Evolutionary conservation across 805 yeast species (phyloP), one percentile per base, ranked within the genome.

Genomic region (Candida verbasci): DNA sequence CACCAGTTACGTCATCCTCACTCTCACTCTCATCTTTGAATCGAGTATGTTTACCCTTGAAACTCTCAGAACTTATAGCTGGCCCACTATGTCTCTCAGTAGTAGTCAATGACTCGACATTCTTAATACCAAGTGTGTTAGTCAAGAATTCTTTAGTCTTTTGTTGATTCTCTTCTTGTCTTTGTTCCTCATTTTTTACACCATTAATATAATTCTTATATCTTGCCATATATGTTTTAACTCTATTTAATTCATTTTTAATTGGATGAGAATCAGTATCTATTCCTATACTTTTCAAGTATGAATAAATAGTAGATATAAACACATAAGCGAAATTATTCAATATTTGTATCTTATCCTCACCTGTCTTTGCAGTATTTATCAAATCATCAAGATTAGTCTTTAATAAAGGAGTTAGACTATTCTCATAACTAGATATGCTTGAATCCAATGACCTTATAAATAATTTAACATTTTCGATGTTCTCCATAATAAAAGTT

Each of bases 171-270:
- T 55, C 43, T n/a, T 38, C 36, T 7, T 35, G 18, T n/a, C 50
- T 48, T 6, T 44, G 40, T 28, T 56, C 38, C 39, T 51, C 43
- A 23, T 47, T 35, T 40, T 58, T 31, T 37, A 31, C 23, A 46
- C 46, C 41, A 6, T 41, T 42, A 15, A 62, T 64, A 4, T 68
- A 54, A 3, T 52, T 62, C 45, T 76, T 76, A 24, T 75, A 68
- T 49, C 78, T 69, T 25, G 70, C 70, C 78, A 83, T 81, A 45
- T 81, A 82, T n/a, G 67, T 50, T 53, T 82, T 83, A 27, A 85
- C 80, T 42, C 88, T 65, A 6, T 64, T 68, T 35, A 86, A 61
- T 49, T 84, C 94, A 21, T 61, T 61, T 79, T 80, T 77, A 15
- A 87, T 73, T 2, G 82, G 79, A 46, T 82, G 86, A 6, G 58